phyloP scores from a whole-genome alignment of 176 grass and related monocot genomes.

The Olyra latifolia region DNA sequence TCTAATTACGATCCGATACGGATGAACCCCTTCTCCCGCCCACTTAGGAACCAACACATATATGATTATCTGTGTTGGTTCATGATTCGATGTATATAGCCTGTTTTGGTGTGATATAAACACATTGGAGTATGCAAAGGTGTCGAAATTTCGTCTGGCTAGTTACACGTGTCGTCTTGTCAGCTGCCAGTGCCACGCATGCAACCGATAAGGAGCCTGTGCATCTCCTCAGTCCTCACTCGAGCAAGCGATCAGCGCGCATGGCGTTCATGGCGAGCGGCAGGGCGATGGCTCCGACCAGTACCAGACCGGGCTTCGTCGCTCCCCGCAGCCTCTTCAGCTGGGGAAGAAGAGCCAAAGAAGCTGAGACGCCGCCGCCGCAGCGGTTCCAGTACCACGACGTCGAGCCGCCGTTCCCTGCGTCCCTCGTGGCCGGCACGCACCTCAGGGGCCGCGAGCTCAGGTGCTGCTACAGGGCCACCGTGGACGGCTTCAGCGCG shows the following conservation, averaged over 20 bases:
- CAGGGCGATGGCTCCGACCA: conserved; percentile 9
- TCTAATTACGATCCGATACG: no score
- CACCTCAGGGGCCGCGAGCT: conserved; percentile 78
- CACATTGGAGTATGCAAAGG: no score
- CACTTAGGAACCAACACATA: no score
- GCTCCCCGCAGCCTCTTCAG: conserved; percentile 60
- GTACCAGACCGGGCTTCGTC: conserved; percentile 40
- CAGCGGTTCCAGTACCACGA: conserved; percentile 59
- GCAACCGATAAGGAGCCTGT: no score
- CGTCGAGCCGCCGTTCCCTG: conserved; percentile 59
- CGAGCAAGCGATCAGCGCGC: neutral
- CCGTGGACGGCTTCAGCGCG: conserved; percentile 73
- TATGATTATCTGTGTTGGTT: no score
- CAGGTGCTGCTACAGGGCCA: conserved; percentile 80
- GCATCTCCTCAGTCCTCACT: neutral
- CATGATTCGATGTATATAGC: no score
- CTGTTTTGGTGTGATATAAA: no score
- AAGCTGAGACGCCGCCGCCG: conserved; percentile 13
- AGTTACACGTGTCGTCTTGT: no score
- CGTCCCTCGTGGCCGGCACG: conserved; percentile 63
- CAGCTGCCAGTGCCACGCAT: no score
- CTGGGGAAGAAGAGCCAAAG: conserved; percentile 55
- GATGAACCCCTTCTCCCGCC: no score
- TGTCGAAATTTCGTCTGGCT: no score
- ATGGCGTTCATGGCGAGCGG: conserved; percentile 30